phyloP scores from a whole-genome alignment of 2,329 filamentous ascomycete genomes.

The Colletotrichum lupini region DNA sequence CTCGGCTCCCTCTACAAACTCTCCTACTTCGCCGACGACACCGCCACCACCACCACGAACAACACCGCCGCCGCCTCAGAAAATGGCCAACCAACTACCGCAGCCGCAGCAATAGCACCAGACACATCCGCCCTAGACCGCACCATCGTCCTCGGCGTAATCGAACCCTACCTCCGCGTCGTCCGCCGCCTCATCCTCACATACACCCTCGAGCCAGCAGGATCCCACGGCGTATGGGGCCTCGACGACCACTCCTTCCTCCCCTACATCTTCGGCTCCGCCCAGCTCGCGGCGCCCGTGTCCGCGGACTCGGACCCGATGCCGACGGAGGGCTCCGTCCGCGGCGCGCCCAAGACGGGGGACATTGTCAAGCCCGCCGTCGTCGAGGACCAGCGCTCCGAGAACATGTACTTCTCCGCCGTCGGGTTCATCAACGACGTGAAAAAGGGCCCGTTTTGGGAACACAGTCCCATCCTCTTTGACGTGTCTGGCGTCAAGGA shows the following conservation, averaged over 20 bases:
- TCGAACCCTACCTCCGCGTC: slow-evolving; percentile 88
- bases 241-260: slow-evolving; percentile 97
- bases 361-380: slow-evolving; percentile 73
- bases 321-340: slow-evolving; percentile 82
- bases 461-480: slow-evolving; percentile 90
- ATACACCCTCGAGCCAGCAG: slow-evolving; percentile 94
- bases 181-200: slow-evolving; percentile 86
- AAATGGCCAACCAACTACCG: background rate
- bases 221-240: slow-evolving; percentile 97
- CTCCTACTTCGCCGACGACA: slow-evolving; percentile 69
- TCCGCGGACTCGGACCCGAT: slow-evolving; percentile 67
- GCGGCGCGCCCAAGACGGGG: slow-evolving; percentile 75
- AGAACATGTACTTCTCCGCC: slow-evolving; percentile 93
- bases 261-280: slow-evolving; percentile 94
- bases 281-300: slow-evolving; percentile 85
- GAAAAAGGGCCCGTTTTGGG: slow-evolving; percentile 96
- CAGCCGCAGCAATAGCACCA: background rate
- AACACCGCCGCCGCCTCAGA: background rate
- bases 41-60: background rate
- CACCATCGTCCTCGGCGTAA: slow-evolving; percentile 81
- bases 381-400: slow-evolving; percentile 72
- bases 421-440: slow-evolving; percentile 98
- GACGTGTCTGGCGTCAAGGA: slow-evolving; percentile 92
- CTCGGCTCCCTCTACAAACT: slow-evolving; percentile 92
- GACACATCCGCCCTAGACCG: slow-evolving; percentile 72